These are phyloP conservation scores for Leptosphaerulina australis DNA, from an alignment of 2,329 filamentous ascomycete species.

Conservation along the genomic window DNA sequence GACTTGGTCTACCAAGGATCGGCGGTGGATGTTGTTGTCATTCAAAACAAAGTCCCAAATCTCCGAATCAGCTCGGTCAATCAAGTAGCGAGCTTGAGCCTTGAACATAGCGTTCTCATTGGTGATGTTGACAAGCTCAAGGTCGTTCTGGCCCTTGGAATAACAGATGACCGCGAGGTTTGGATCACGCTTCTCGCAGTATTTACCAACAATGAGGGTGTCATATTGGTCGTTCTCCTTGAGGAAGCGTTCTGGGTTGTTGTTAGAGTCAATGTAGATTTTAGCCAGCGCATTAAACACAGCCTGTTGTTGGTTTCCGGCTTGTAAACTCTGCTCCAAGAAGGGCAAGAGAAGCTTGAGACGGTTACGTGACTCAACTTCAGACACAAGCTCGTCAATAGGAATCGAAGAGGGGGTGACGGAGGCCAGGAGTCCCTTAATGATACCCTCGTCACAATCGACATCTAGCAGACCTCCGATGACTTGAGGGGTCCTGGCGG, in stretches of 20 bases:
- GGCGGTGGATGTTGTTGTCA: slow-evolving; percentile 92
- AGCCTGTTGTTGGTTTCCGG: slow-evolving; percentile 93
- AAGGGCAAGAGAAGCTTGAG: slow-evolving; percentile 95
- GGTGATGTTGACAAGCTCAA: slow-evolving; percentile 96
- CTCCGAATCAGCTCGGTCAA: slow-evolving; percentile 87
- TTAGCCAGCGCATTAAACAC: slow-evolving; percentile 97
- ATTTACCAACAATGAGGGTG: slow-evolving; percentile 89
- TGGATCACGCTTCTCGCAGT: slow-evolving; percentile 98
- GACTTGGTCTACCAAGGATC: slow-evolving; percentile 94
- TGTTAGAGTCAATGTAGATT: slow-evolving; percentile 99
- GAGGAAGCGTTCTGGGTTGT: slow-evolving; percentile 95
- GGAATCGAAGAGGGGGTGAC: slow-evolving; percentile 85
- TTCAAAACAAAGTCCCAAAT: slow-evolving; percentile 95
- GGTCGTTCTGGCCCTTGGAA: slow-evolving; percentile 93
- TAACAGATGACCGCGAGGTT: slow-evolving; percentile 96
- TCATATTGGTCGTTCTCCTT: slow-evolving; percentile 98
- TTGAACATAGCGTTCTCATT: slow-evolving; percentile 99
- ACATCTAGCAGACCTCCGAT: slow-evolving; percentile 93
- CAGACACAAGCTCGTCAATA: slow-evolving; percentile 89
- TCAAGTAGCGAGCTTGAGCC: slow-evolving; percentile 91
- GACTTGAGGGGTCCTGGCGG: slow-evolving; percentile 85
- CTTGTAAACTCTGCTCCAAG: slow-evolving; percentile 86
- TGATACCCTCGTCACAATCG: slow-evolving; percentile 94
- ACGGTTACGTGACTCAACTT: slow-evolving; percentile 95
- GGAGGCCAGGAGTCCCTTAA: slow-evolving; percentile 86